These are phyloP conservation scores for Rubus idaeus DNA, from an alignment of 306 rosid species.

Conservation along the genomic window DNA sequence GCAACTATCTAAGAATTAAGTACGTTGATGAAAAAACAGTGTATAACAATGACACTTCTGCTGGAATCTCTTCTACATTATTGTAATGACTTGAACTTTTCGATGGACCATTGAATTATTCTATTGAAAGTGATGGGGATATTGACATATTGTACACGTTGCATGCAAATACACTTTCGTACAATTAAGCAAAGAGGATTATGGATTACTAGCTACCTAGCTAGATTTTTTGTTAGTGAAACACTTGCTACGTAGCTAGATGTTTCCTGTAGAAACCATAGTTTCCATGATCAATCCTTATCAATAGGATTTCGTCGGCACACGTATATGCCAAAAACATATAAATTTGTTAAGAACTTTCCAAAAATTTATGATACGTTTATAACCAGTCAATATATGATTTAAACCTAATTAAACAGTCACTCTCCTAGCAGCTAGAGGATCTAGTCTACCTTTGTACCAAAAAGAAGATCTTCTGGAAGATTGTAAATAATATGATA, in stretches of 20 bases:
- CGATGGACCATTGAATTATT: not conserved
- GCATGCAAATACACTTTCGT: not conserved
- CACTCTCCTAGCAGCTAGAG: not conserved
- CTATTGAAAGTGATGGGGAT: conserved; percentile 10
- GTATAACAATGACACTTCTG: conserved; percentile 11
- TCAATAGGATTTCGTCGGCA: conserved; percentile 11
- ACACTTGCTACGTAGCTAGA: conserved; percentile 13
- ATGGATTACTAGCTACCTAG: not conserved
- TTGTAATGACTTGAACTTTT: conserved; percentile 12
- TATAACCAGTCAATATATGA: not conserved
- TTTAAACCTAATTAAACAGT: not conserved
- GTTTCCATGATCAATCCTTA: conserved; percentile 24
- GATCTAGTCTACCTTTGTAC: not conserved
- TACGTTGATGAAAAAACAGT: not conserved
- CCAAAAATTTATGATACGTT: not conserved
- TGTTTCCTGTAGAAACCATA: conserved; percentile 28
- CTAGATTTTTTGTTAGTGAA: not conserved
- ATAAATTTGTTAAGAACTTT: not conserved
- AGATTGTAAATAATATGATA: too few relatives aligned
- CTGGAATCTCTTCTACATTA: conserved; percentile 13
- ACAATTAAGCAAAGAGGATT: not conserved
- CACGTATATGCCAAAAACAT: not conserved
- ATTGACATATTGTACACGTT: conserved; percentile 4
- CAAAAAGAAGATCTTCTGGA: not conserved
- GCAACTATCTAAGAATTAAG: not conserved